Evolutionary conservation across 768 basidiomycete genomes (phyloP).

Genomic region (Clavulina sp.): DNA sequence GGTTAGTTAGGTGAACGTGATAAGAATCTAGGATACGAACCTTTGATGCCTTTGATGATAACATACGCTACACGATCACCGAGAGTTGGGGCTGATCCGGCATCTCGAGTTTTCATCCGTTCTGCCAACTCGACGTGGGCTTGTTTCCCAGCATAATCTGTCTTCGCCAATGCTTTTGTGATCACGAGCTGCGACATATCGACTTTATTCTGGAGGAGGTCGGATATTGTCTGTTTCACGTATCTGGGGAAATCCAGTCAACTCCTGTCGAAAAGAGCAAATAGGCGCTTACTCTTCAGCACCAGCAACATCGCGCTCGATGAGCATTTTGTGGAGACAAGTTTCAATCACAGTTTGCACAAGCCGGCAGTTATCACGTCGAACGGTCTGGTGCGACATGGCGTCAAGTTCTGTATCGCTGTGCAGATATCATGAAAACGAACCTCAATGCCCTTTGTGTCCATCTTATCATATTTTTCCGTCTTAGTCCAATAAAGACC

Average conservation of each 20-base stretch:
- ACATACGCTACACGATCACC: conserved; percentile 99
- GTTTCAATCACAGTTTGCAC: conserved; percentile 98
- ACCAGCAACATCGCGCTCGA: conserved; percentile 82
- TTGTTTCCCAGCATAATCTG: conserved; percentile 87
- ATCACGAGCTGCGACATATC: conserved; percentile 99
- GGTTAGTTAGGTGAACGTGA: not conserved
- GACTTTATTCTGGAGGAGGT: conserved; percentile 87
- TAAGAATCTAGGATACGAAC: conserved; percentile 20
- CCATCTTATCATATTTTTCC: conserved; percentile 98
- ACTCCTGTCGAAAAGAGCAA: not conserved
- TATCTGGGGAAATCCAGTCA: conserved; percentile 34
- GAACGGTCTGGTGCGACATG: conserved; percentile 53
- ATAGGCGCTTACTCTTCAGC: conserved; percentile 66
- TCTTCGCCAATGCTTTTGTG: conserved; percentile 88
- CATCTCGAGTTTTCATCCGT: conserved; percentile 90
- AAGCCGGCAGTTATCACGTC: conserved; percentile 95
- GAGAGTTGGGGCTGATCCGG: conserved; percentile 90
- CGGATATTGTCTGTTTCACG: conserved; percentile 82
- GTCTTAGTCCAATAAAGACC: conserved; percentile 93
- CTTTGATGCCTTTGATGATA: conserved; percentile 91
- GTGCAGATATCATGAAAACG: conserved; percentile 12
- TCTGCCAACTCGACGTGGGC: conserved; percentile 93
- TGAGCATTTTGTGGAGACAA: conserved; percentile 93
- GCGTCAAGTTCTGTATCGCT: not conserved
- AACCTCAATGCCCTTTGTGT: conserved; percentile 97